Evolutionary conservation across 805 yeast species (phyloP).

Genomic region (Blastobotrys chiropterorum): DNA sequence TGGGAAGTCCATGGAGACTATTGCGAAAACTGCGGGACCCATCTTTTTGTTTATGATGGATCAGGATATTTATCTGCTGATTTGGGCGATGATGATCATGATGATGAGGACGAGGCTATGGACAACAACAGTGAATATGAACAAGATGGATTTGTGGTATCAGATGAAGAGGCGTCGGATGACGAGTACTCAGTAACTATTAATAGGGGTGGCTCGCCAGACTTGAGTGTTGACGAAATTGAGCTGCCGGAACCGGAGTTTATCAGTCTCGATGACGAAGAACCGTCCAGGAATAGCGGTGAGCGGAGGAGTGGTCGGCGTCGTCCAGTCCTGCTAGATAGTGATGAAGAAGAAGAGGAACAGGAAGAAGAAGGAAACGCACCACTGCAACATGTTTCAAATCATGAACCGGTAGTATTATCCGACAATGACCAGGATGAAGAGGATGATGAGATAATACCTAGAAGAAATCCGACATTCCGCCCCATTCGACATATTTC

Average conservation of each 20-base stretch:
- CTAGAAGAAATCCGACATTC: not conserved
- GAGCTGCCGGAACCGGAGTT: not conserved
- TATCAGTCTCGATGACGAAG: not conserved
- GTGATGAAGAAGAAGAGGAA: not conserved
- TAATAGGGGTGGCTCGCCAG: not conserved
- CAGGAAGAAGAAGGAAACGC: conserved; percentile 7
- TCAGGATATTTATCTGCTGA: conserved; percentile 9
- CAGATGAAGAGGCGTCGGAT: not conserved
- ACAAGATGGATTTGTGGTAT: conserved; percentile 15
- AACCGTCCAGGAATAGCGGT: not conserved
- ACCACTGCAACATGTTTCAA: not conserved
- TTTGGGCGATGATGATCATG: not conserved
- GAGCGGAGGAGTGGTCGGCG: not conserved
- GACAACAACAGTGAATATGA: conserved; percentile 9
- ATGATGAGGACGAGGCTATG: not conserved
- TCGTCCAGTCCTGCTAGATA: not conserved
- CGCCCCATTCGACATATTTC: not conserved
- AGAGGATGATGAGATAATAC: not conserved
- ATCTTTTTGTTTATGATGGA: conserved; percentile 9
- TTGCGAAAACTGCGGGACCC: conserved; percentile 44
- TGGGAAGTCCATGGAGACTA: conserved; percentile 61
- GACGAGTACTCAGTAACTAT: not conserved
- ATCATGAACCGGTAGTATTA: not conserved
- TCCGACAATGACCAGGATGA: not conserved
- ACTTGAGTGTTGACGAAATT: not conserved